These are phyloP conservation scores for Herpotrichia juniperi DNA, from an alignment of 2,329 filamentous ascomycete species.

Conservation along the genomic window DNA sequence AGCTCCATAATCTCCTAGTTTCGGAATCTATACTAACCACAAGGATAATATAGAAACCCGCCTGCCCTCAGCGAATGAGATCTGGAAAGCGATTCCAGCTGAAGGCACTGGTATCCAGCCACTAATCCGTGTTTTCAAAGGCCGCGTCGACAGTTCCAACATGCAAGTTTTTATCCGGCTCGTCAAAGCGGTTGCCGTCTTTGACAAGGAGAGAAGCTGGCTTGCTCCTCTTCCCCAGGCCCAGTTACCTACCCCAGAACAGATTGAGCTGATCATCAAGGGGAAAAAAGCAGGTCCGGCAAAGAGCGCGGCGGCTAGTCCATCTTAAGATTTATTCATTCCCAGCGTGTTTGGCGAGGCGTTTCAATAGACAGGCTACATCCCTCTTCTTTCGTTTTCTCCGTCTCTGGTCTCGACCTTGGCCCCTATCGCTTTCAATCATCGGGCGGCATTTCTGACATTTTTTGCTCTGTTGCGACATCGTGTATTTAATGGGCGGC, in stretches of 20 bases:
- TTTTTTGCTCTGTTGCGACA: not conserved
- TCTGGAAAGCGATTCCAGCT: slow-evolving; percentile 51
- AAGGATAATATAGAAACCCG: slow-evolving; percentile 12
- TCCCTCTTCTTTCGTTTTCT: not conserved
- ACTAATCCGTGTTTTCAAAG: slow-evolving; percentile 50
- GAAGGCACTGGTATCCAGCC: slow-evolving; percentile 51
- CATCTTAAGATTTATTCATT: slow-evolving; percentile 4
- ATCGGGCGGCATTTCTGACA: not conserved
- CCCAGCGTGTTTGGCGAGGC: slow-evolving; percentile 4
- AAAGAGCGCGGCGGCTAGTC: slow-evolving; percentile 9
- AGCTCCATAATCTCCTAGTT: not conserved
- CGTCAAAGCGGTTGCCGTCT: slow-evolving; percentile 47
- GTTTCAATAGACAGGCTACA: not conserved
- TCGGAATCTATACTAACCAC: slow-evolving; percentile 9
- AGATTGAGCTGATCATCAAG: slow-evolving; percentile 28
- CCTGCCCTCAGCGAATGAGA: slow-evolving; percentile 52
- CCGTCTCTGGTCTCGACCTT: not conserved
- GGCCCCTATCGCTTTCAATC: not conserved
- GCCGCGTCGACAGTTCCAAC: slow-evolving; percentile 44
- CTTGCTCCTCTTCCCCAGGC: slow-evolving; percentile 32
- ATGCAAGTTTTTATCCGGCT: slow-evolving; percentile 50
- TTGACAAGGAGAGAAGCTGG: slow-evolving; percentile 35
- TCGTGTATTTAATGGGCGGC: not conserved
- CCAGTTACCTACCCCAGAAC: slow-evolving; percentile 38
- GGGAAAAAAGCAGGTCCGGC: not conserved